phyloP scores from a whole-genome alignment of 441 rosid species.

The Gossypium lobatum region DNA sequence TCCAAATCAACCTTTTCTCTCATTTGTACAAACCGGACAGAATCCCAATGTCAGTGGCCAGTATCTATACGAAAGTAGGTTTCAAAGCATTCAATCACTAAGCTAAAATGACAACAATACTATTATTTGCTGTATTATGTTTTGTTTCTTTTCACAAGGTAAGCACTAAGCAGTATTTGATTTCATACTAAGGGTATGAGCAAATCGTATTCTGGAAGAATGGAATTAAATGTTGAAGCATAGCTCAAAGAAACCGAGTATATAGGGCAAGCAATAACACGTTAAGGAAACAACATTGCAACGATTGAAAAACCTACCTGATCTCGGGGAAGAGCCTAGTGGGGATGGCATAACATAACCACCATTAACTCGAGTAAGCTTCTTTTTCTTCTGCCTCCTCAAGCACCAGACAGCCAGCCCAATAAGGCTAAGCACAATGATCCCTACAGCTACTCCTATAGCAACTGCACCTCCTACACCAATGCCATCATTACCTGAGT shows the following conservation, averaged over 20 bases:
- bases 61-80: not conserved
- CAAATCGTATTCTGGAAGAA: not conserved
- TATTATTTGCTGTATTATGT: too few species aligned
- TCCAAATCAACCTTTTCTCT: not conserved
- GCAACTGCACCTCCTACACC: constrained; percentile 41
- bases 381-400: constrained; percentile 48
- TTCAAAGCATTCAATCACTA: not conserved
- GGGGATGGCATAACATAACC: constrained; percentile 64
- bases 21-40: not conserved
- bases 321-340: constrained; percentile 41
- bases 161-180: not conserved
- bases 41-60: not conserved
- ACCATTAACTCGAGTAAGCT: constrained; percentile 34
- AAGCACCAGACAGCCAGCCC: constrained; percentile 52
- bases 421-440: constrained; percentile 49
- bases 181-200: not conserved
- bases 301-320: constrained; percentile 43
- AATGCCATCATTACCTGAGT: constrained; percentile 25
- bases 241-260: not conserved
- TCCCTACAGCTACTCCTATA: constrained; percentile 40
- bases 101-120: not conserved
- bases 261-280: not conserved
- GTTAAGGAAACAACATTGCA: not conserved
- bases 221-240: not conserved
- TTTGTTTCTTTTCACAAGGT: not conserved